Conservation (phyloP, 257 asterid genomes). For the Handroanthus guayacan region DNA sequence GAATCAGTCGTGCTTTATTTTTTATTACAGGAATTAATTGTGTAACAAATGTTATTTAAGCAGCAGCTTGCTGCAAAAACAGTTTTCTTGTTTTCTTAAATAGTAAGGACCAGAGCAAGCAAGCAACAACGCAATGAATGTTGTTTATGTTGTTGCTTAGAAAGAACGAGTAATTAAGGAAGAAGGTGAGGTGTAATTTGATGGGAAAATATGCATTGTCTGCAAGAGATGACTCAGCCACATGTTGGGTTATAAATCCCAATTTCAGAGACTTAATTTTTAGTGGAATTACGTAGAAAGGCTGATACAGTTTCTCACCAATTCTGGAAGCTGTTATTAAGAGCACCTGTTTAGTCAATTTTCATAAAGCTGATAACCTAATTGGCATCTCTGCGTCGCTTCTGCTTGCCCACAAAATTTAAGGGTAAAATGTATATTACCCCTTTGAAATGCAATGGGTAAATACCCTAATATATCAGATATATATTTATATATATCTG, state of each 20-base stretch:
- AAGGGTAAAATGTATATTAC: no score
- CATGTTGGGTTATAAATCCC: slow-evolving; percentile 51
- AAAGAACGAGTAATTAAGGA: background rate
- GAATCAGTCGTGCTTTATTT: slow-evolving; percentile 33
- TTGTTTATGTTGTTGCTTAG: slow-evolving; percentile 32
- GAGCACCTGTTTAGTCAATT: slow-evolving; percentile 13
- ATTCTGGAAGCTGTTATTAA: slow-evolving; percentile 26
- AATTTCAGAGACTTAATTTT: slow-evolving; percentile 31
- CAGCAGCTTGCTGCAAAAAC: slow-evolving; percentile 14
- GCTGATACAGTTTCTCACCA: slow-evolving; percentile 38
- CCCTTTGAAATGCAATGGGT: no score
- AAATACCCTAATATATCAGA: no score
- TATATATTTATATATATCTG: no score
- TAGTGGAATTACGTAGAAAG: slow-evolving; percentile 7
- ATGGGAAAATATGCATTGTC: slow-evolving; percentile 39
- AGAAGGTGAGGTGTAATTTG: background rate
- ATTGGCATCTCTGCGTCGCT: background rate
- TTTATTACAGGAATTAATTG: slow-evolving; percentile 18
- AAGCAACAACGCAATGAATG: slow-evolving; percentile 44
- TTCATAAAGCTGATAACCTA: background rate
- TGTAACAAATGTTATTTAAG: slow-evolving; percentile 39
- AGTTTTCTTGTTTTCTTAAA: slow-evolving; percentile 18
- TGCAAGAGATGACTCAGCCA: slow-evolving; percentile 54
- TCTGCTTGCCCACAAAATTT: background rate
- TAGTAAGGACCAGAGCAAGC: slow-evolving; percentile 32